These are phyloP conservation scores for Rhododendron vialii DNA, from an alignment of 148 eudicot genomes.

Conservation along the genomic window DNA sequence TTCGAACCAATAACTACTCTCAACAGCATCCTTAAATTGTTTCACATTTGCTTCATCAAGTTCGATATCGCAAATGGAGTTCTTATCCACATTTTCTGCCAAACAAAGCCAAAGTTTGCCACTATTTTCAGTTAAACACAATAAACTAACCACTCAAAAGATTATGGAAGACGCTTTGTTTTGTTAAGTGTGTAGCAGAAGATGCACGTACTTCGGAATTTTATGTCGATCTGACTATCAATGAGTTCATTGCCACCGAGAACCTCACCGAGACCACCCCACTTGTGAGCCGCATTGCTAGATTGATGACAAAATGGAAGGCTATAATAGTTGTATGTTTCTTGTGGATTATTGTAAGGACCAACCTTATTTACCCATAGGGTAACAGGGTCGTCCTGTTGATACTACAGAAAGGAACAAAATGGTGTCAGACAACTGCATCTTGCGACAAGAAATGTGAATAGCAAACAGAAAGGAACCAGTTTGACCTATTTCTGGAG, in stretches of 20 bases:
- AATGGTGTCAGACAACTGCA: constrained; percentile 5
- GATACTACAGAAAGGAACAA: constrained; percentile 48
- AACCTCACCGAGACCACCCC: constrained; percentile 99
- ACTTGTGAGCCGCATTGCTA: constrained; percentile 70
- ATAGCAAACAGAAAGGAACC: constrained; percentile 4
- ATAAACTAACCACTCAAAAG: constrained; percentile 1
- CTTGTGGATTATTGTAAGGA: constrained; percentile 96
- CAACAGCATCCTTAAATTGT: constrained; percentile 87
- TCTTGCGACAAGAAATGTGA: background rate
- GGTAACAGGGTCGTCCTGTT: constrained; percentile 63
- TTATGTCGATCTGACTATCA: constrained; percentile 80
- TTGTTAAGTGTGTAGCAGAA: background rate
- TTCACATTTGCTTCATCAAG: constrained; percentile 71
- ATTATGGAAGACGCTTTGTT: background rate
- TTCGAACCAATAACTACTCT: constrained; percentile 91
- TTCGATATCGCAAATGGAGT: constrained; percentile 64
- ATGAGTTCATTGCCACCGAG: constrained; percentile 97
- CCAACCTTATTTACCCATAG: constrained; percentile 98
- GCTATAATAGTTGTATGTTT: constrained; percentile 89
- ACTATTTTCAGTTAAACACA: constrained; percentile 1
- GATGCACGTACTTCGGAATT: constrained; percentile 60
- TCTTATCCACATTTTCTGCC: constrained; percentile 70
- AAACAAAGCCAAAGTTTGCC: constrained; percentile 12
- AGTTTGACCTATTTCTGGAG: background rate
- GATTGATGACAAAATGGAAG: constrained; percentile 82